A percentile compares a stretch with the other conserved stretches of the same genome.
Conservation (phyloP, 2,329 filamentous ascomycete genomes). For the Diaporthe citri region DNA sequence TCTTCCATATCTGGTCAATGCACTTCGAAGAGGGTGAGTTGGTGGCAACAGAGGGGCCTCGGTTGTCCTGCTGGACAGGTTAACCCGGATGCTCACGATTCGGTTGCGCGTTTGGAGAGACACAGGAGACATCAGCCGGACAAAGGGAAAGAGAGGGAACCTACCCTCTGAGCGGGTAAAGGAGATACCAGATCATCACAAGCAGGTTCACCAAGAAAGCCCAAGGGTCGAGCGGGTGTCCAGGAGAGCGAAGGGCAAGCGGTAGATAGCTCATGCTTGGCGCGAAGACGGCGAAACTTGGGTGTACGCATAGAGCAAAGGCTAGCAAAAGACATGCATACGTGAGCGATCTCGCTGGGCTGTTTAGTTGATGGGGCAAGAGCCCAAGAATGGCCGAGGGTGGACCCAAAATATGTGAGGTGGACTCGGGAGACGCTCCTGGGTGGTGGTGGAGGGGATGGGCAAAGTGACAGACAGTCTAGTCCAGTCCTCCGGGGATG, state of each 20-base stretch:
- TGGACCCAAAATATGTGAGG: neutral
- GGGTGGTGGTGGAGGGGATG: neutral
- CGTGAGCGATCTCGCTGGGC: neutral
- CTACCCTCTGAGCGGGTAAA: constrained; percentile 83
- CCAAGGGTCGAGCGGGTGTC: constrained; percentile 28
- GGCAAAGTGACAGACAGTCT: neutral
- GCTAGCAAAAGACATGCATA: neutral
- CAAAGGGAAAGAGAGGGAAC: constrained; percentile 50
- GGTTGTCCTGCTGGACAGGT: constrained; percentile 69
- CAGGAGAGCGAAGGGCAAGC: constrained; percentile 4
- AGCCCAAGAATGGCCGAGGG: neutral
- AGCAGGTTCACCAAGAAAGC: constrained; percentile 31
- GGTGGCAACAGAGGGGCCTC: constrained; percentile 76
- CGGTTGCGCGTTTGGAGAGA: constrained; percentile 42
- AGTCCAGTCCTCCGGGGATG: neutral
- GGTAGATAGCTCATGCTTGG: constrained; percentile 40
- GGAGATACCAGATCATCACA: constrained; percentile 80
- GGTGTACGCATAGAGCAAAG: neutral
- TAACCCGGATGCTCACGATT: neutral
- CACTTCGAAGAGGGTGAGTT: constrained; percentile 73
- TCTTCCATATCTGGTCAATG: constrained; percentile 77
- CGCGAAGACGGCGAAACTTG: constrained; percentile 19
- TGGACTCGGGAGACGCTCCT: neutral
- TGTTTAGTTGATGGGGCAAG: neutral
- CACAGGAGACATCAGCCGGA: neutral